phyloP scores from a whole-genome alignment of 257 asterid species.

The Solanum corneliomulleri region DNA sequence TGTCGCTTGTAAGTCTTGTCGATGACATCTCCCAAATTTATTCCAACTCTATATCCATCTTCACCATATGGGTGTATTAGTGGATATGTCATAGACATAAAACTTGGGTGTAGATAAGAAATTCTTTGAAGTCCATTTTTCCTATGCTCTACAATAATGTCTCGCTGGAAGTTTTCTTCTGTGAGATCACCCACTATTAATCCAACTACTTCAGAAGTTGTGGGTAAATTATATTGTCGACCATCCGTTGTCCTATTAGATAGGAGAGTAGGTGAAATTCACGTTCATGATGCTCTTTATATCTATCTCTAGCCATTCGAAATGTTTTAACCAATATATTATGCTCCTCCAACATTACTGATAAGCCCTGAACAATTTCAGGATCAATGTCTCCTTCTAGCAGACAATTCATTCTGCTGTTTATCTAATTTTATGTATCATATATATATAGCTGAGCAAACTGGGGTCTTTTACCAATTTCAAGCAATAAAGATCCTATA shows the following conservation, averaged over 20 bases:
- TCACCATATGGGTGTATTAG: not conserved
- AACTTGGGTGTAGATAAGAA: not conserved
- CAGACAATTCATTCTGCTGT: too few species aligned
- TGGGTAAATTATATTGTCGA: not conserved
- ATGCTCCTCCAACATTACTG: not conserved
- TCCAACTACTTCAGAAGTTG: not conserved
- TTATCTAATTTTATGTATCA: not conserved
- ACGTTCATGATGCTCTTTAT: not conserved
- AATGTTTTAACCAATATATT: not conserved
- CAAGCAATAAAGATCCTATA: not conserved
- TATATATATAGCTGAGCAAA: not conserved
- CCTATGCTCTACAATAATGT: not conserved
- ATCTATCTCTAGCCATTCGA: not conserved
- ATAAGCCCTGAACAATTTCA: not conserved
- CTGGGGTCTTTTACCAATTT: not conserved
- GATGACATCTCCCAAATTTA: not conserved
- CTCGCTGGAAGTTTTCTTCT: not conserved
- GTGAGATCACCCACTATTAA: not conserved
- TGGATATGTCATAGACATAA: not conserved
- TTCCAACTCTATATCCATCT: not conserved
- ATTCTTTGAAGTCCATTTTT: not conserved
- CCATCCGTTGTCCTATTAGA: not conserved
- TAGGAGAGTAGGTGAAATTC: too few species aligned
- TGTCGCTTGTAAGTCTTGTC: not conserved
- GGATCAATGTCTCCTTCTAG: not conserved